Conservation (phyloP, 2,329 filamentous ascomycete genomes). For the Tolypocladium paradoxum region DNA sequence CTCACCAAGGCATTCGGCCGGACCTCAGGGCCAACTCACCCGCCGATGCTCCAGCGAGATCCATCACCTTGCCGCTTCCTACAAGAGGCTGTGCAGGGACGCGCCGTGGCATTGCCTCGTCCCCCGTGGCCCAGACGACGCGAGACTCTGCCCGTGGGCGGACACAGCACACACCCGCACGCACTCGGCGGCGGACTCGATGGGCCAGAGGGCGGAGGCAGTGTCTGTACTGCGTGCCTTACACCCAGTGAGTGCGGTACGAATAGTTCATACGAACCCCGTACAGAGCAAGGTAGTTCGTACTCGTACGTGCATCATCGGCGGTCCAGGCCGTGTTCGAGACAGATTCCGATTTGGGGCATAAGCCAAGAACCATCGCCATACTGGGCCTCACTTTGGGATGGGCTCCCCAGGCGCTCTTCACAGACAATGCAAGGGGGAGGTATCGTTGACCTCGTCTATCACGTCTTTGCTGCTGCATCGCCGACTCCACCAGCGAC, state of each 20-base stretch:
- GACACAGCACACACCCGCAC: not conserved
- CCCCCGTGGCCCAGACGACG: not conserved
- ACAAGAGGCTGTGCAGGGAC: not conserved
- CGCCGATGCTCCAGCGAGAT: not conserved
- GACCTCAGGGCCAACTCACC: not conserved
- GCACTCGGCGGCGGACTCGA: not conserved
- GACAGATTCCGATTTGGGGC: not conserved
- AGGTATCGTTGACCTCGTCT: too few species aligned
- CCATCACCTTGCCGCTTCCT: not conserved
- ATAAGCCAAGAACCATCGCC: not conserved
- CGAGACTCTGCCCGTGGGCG: not conserved
- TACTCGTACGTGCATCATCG: not conserved
- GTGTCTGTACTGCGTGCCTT: not conserved
- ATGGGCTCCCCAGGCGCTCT: not conserved
- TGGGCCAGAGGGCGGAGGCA: not conserved
- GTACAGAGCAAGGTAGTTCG: too few species aligned
- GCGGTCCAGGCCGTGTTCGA: not conserved
- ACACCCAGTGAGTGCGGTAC: too few species aligned
- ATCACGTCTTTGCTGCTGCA: too few species aligned
- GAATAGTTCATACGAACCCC: too few species aligned
- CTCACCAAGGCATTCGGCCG: not conserved
- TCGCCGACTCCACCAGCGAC: not conserved
- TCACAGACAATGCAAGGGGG: not conserved
- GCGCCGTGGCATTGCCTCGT: not conserved
- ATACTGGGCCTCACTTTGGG: not conserved